phyloP scores from a whole-genome alignment of 2,329 filamentous ascomycete genomes.

The Chaetomium sp. region DNA sequence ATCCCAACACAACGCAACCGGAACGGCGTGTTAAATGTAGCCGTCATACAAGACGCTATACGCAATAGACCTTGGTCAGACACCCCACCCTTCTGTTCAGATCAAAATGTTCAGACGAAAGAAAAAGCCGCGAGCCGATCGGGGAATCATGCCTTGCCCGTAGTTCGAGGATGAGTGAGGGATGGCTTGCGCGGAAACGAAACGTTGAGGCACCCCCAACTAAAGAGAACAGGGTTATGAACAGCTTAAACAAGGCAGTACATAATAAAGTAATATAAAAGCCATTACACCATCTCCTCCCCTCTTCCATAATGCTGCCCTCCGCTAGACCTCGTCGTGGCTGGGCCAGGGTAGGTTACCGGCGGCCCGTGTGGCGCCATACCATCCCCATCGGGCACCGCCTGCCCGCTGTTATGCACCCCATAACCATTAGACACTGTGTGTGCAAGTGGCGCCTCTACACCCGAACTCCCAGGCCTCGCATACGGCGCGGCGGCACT shows the following conservation, averaged over 20 bases:
- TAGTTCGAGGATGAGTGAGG: too few relatives aligned
- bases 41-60: too few relatives aligned
- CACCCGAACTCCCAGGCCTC: slow-evolving; percentile 14
- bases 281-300: slow-evolving; percentile 22
- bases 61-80: too few relatives aligned
- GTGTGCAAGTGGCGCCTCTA: background rate
- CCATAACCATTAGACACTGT: background rate
- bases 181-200: too few relatives aligned
- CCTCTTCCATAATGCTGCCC: slow-evolving; percentile 17
- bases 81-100: too few relatives aligned
- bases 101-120: too few relatives aligned
- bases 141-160: too few relatives aligned
- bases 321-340: slow-evolving; percentile 8
- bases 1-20: too few relatives aligned
- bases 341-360: slow-evolving; percentile 12
- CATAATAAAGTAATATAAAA: background rate
- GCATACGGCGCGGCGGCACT: slow-evolving; percentile 22
- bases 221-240: background rate
- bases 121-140: too few relatives aligned
- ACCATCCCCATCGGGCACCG: background rate
- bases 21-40: too few relatives aligned
- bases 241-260: background rate
- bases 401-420: background rate
- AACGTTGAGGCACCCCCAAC: background rate
- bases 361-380: background rate